These are phyloP conservation scores for Amanita pallidorosea DNA, from an alignment of 768 basidiomycete species.

Conservation along the genomic window DNA sequence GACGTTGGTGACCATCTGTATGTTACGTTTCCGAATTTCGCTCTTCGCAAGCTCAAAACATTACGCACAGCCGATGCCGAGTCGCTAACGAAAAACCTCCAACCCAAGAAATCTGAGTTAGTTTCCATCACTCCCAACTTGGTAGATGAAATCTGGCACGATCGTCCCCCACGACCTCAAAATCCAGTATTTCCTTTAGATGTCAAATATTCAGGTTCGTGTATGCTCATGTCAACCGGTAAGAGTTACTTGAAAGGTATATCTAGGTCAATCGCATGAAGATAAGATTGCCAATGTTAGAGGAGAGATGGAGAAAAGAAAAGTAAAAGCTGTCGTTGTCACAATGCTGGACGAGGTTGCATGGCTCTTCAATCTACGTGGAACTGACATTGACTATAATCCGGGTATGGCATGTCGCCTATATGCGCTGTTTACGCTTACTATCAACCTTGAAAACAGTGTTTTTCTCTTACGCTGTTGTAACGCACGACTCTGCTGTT, in stretches of 20 bases:
- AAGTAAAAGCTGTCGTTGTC: constrained; percentile 65
- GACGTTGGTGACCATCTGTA: constrained; percentile 58
- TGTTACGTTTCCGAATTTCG: constrained; percentile 6
- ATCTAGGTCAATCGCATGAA: constrained; percentile 42
- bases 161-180: constrained; percentile 58
- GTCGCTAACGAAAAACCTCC: constrained; percentile 45
- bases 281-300: constrained; percentile 64
- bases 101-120: constrained; percentile 42
- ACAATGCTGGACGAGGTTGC: constrained; percentile 92
- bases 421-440: background rate
- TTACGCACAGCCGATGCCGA: constrained; percentile 49
- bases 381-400: constrained; percentile 86
- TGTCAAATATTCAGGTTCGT: constrained; percentile 59
- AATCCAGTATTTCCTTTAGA: constrained; percentile 61
- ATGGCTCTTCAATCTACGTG: constrained; percentile 90
- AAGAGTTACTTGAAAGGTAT: background rate
- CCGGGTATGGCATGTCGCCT: constrained; percentile 23
- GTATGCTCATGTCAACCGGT: constrained; percentile 1
- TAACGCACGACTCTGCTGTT: constrained; percentile 45
- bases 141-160: constrained; percentile 72
- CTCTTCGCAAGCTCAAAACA: background rate
- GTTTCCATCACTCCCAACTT: constrained; percentile 62
- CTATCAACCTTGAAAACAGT: constrained; percentile 33
- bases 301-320: constrained; percentile 51
- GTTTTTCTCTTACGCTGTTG: constrained; percentile 86